Evolutionary conservation across 305 asterid genomes (phyloP).

Genomic region (Fraxinus baroniana): DNA sequence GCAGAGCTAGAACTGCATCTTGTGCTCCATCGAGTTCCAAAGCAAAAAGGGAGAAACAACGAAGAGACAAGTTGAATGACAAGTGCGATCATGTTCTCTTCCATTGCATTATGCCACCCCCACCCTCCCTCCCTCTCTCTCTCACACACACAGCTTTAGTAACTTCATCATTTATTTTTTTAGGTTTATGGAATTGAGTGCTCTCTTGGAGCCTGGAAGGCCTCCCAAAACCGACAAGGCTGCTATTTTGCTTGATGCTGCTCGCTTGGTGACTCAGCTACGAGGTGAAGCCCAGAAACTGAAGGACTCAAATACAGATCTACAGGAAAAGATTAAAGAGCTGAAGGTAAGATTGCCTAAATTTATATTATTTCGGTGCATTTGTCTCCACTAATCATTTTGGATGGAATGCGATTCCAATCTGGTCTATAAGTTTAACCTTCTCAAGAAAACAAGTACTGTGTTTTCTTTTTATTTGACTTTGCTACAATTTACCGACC

Average conservation of each 20-base stretch:
- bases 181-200: constrained; percentile 84
- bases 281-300: constrained; percentile 79
- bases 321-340: constrained; percentile 86
- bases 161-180: constrained; percentile 12
- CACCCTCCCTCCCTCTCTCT: not conserved
- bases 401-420: not conserved
- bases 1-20: constrained; percentile 65
- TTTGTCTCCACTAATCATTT: not conserved
- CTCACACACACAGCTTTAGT: not conserved
- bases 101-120: not conserved
- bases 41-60: constrained; percentile 92
- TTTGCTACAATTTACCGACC: not conserved
- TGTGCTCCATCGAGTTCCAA: constrained; percentile 76
- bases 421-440: not conserved
- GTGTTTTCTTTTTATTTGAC: not conserved
- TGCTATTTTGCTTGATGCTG: constrained; percentile 84
- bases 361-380: not conserved
- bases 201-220: constrained; percentile 92
- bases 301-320: constrained; percentile 70
- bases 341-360: constrained; percentile 59
- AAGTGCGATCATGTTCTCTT: constrained; percentile 47
- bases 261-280: constrained; percentile 81
- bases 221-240: constrained; percentile 92
- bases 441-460: not conserved
- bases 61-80: constrained; percentile 90